Conservation (phyloP, 179 eudicot genomes). For the Heliamphora ciliata region DNA sequence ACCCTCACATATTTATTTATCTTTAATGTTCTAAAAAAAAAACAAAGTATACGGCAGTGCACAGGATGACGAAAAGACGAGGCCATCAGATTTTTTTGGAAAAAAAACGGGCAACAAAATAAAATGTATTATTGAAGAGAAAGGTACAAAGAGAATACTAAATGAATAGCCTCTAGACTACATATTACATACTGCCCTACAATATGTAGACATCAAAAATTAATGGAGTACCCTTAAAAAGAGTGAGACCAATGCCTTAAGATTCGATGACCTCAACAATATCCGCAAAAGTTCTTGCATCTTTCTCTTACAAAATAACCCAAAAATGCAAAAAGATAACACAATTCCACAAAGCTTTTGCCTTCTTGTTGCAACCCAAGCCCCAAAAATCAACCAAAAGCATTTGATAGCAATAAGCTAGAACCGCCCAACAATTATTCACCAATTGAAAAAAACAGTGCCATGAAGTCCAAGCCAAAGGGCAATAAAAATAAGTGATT, state of each 20-base stretch:
- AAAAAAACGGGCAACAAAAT: no score
- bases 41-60: no score
- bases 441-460: background rate
- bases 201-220: background rate
- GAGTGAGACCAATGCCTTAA: background rate
- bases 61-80: no score
- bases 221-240: background rate
- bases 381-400: constrained; percentile 8
- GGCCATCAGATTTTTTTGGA: no score
- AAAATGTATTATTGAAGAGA: no score
- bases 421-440: background rate
- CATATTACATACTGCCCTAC: background rate
- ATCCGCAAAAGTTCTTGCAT: background rate
- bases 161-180: background rate
- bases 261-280: background rate
- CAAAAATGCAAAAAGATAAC: background rate
- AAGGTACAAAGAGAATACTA: background rate
- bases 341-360: background rate
- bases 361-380: background rate
- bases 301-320: background rate
- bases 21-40: no score
- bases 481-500: background rate
- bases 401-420: background rate
- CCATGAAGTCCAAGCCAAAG: background rate
- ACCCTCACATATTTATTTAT: no score